Base-by-base conservation (phyloP, 2,329 filamentous ascomycete species). In the Phyllosticta ampelicida region DNA sequence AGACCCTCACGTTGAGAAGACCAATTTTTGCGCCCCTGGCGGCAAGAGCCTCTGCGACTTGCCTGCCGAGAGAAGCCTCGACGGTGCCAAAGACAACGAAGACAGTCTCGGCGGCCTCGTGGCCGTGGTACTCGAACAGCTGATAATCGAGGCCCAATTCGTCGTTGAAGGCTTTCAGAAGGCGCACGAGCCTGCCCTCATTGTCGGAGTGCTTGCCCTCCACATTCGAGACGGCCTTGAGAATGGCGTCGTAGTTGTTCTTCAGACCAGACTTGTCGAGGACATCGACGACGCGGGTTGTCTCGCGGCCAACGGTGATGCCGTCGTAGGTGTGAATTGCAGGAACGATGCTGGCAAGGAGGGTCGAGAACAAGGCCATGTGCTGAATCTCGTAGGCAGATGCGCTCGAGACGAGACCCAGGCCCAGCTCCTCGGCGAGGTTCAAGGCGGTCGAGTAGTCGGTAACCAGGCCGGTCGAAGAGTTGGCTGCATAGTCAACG, bases 311-410 rank as follows among this genome's bases (percentile, higher is more conserved):
- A 61, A 92, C 85, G 60, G 84, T 86, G 59, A 96, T 83, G 61
- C 90, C 91, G 69, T 96, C 90, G 69, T 94, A 95, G 64, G 90
- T 84, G 71, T 96, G 90, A 26, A 96, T 79, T 0, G 87, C 89
- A n/a, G 90, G 90, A 26, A 92, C 71, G 13, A 94, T 76, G 51
- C 82, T 85, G 19, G 90, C 87, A 61, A 95, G 77, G 21, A 95
- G 75, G 3, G 90, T 96, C 0, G 90, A 83, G 66, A 95, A 86
- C n/a, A 96, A 76, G 8, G 90, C 83, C 87, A 96, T 96, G 75
- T 99, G 94, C 78, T 99, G 94, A 53, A 87, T 81, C 77, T 99
- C 94, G 65, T 95, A 91, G 28, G 88, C 85, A 28, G 90, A 96
- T 56, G 84, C 84, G 71, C 90, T 96, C 63, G 88, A 83, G 52